phyloP scores from a whole-genome alignment of 371 early-diverging fungal genomes.

The Rhizopus delemar region DNA sequence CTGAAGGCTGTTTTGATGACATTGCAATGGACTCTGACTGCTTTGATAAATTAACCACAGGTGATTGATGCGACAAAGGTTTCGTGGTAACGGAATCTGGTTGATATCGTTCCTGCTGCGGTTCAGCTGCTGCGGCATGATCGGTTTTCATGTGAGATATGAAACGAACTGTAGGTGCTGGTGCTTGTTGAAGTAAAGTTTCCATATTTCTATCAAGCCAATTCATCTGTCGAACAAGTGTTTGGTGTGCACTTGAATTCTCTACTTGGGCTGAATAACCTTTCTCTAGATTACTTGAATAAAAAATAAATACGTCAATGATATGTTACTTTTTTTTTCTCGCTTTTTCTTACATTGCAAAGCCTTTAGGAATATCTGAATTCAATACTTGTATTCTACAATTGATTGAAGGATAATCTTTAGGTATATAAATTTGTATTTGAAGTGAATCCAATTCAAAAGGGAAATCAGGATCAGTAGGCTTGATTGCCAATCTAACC shows the following conservation, averaged over 20 bases:
- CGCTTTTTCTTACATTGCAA: constrained; percentile 44
- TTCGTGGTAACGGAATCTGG: neutral
- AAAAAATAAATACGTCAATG: neutral
- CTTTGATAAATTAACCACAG: neutral
- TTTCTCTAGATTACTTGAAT: constrained; percentile 21
- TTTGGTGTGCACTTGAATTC: constrained; percentile 20
- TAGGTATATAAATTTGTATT: constrained; percentile 54
- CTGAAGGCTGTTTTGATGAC: neutral
- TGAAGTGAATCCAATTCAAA: constrained; percentile 66
- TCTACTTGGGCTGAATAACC: constrained; percentile 16
- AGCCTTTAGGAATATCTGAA: constrained; percentile 66
- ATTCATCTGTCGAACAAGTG: constrained; percentile 55
- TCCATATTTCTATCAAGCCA: constrained; percentile 66
- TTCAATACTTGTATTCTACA: constrained; percentile 59
- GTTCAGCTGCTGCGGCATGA: neutral
- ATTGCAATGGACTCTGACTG: neutral
- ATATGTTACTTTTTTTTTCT: neutral
- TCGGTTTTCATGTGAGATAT: constrained; percentile 22
- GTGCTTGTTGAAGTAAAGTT: constrained; percentile 53
- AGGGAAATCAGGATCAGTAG: constrained; percentile 78
- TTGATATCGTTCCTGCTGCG: neutral
- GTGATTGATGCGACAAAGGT: neutral
- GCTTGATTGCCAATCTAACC: constrained; percentile 51
- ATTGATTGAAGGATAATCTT: constrained; percentile 39
- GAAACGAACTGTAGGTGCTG: constrained; percentile 58